phyloP scores from a whole-genome alignment of 805 yeast genomes.

The Candida piceae region DNA sequence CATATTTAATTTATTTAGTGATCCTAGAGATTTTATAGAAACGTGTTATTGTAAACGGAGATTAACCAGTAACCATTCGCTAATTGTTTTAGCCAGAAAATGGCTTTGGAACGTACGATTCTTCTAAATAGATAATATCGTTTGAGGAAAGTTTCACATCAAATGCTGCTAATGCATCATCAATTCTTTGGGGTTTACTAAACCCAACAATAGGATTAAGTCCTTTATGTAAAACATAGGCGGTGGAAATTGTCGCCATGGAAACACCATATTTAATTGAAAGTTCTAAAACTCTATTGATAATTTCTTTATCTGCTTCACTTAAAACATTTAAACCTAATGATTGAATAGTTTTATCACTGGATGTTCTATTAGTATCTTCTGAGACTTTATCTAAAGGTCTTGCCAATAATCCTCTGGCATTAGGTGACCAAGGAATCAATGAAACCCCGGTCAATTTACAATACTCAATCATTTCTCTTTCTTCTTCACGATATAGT shows the following conservation, averaged over 20 bases:
- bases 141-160: slow-evolving; percentile 35
- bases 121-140: slow-evolving; percentile 34
- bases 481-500: slow-evolving; percentile 54
- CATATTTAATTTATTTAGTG: too few species aligned
- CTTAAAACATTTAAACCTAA: slow-evolving; percentile 15
- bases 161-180: slow-evolving; percentile 43
- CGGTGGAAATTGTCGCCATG: slow-evolving; percentile 51
- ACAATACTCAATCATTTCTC: slow-evolving; percentile 52
- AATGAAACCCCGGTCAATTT: slow-evolving; percentile 45
- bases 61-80: too few species aligned
- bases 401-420: slow-evolving; percentile 48
- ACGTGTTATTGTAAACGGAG: too few species aligned
- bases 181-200: slow-evolving; percentile 41
- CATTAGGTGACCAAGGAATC: slow-evolving; percentile 57
- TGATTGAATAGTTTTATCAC: background rate
- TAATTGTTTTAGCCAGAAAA: too few species aligned
- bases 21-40: too few species aligned
- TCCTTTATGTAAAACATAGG: slow-evolving; percentile 52
- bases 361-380: slow-evolving; percentile 4
- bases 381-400: slow-evolving; percentile 26
- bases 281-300: slow-evolving; percentile 50
- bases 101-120: slow-evolving; percentile 24
- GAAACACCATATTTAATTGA: slow-evolving; percentile 41
- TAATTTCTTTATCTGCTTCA: slow-evolving; percentile 30
- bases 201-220: slow-evolving; percentile 55